Percentiles rank a stretch among this genome's conserved stretches.
phyloP scores from a whole-genome alignment of 2,329 filamentous ascomycete species.

The Ambrosiella cleistominuta region DNA sequence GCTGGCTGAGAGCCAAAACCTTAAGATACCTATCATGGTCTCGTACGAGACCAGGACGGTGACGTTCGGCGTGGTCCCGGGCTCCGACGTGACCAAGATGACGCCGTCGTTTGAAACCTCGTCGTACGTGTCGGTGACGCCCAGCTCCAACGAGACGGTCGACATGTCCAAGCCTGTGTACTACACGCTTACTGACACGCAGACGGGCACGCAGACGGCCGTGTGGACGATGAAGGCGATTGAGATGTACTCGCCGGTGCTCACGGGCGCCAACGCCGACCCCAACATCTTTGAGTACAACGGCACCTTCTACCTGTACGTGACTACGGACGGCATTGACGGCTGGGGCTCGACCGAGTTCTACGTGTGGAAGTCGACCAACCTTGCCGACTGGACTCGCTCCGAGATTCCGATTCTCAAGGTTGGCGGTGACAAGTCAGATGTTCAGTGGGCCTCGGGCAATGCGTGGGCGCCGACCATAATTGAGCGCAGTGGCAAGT shows the following conservation, averaged over 20 bases:
- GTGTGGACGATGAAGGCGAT: constrained; percentile 2
- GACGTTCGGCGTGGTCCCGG: constrained; percentile 15
- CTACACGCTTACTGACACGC: constrained; percentile 13
- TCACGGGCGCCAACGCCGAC: constrained; percentile 26
- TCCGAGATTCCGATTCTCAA: constrained; percentile 25
- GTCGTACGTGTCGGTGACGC: constrained; percentile 14
- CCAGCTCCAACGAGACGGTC: constrained; percentile 14
- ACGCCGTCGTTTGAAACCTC: constrained; percentile 15
- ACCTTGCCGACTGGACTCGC: constrained; percentile 27
- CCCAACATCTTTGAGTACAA: constrained; percentile 29
- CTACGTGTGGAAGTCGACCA: constrained; percentile 28
- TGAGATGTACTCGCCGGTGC: constrained; percentile 20
- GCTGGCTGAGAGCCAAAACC: constrained; percentile 11
- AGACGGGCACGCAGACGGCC: background rate
- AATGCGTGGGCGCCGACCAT: constrained; percentile 53
- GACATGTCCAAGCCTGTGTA: constrained; percentile 13
- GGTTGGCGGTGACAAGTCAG: constrained; percentile 26
- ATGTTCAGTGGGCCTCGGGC: constrained; percentile 47
- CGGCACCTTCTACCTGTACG: constrained; percentile 29
- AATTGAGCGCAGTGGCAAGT: constrained; percentile 39
- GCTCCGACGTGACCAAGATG: constrained; percentile 14
- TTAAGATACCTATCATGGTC: constrained; percentile 14
- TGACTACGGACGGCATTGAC: constrained; percentile 27
- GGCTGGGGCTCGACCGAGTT: constrained; percentile 30
- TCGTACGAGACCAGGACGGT: constrained; percentile 12